These are phyloP conservation scores for Vicia faba DNA, from an alignment of 306 rosid genomes.

Conservation along the genomic window DNA sequence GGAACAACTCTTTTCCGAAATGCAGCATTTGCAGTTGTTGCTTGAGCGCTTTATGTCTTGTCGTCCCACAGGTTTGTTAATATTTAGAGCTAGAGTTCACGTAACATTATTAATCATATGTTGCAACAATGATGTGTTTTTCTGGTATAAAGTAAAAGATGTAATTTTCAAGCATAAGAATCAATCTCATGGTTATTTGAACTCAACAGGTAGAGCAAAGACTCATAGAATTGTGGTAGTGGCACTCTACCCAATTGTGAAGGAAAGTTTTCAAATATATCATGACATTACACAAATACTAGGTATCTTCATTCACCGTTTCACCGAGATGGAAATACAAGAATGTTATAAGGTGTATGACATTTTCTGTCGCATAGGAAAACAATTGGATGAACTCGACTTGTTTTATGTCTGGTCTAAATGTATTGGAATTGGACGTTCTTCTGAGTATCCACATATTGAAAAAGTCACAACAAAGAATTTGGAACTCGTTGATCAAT, in stretches of 20 bases:
- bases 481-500: constrained; percentile 75
- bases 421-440: constrained; percentile 65
- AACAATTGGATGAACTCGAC: constrained; percentile 83
- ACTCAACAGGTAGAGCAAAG: constrained; percentile 82
- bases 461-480: constrained; percentile 76
- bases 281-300: constrained; percentile 62
- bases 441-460: constrained; percentile 73
- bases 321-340: constrained; percentile 52
- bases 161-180: too few species aligned
- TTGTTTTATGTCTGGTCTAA: constrained; percentile 68
- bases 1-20: constrained; percentile 62
- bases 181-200: too few species aligned
- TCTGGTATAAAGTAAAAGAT: too few species aligned
- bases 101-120: too few species aligned
- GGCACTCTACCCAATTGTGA: constrained; percentile 68
- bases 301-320: constrained; percentile 65
- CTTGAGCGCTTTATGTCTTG: constrained; percentile 81
- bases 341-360: constrained; percentile 71
- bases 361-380: constrained; percentile 72
- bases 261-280: constrained; percentile 76
- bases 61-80: constrained; percentile 96
- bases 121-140: too few species aligned
- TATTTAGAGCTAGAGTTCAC: too few species aligned
- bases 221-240: constrained; percentile 70
- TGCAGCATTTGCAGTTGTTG: constrained; percentile 80